Evolutionary conservation across 2,329 filamentous ascomycete genomes (phyloP).

Genomic region (Claviceps pazoutovae): DNA sequence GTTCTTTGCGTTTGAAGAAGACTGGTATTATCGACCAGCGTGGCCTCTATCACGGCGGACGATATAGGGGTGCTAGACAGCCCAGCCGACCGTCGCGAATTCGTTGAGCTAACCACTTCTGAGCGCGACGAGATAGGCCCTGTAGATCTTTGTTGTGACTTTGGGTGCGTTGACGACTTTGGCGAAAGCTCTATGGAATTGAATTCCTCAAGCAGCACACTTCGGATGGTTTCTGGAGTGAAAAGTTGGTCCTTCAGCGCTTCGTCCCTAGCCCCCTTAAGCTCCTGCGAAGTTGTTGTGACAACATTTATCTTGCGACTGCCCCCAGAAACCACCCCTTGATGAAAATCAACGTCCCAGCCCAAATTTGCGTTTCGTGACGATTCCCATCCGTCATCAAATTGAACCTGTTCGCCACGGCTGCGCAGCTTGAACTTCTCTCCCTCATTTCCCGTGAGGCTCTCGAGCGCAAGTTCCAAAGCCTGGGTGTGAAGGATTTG

Average conservation of each 20-base stretch:
- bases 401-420: conserved; percentile 36
- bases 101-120: conserved; percentile 26
- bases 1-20: conserved; percentile 34
- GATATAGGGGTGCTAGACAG: conserved; percentile 40
- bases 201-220: conserved; percentile 31
- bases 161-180: conserved; percentile 20
- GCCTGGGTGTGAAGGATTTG: conserved; percentile 16
- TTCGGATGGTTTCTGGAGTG: conserved; percentile 33
- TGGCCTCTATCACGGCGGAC: conserved; percentile 44
- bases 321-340: conserved; percentile 39
- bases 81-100: conserved; percentile 35
- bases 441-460: conserved; percentile 26
- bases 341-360: conserved; percentile 37
- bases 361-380: conserved; percentile 35
- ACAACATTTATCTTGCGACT: conserved; percentile 23
- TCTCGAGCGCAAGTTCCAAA: conserved; percentile 28
- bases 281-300: background rate
- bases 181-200: conserved; percentile 22
- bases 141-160: conserved; percentile 8
- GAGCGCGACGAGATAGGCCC: conserved; percentile 22
- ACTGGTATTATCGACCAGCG: conserved; percentile 35
- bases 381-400: conserved; percentile 45
- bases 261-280: conserved; percentile 7
- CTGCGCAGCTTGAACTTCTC: conserved; percentile 27
- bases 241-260: conserved; percentile 34